A percentile compares a stretch with the other conserved stretches of the same genome.
These are phyloP conservation scores for Cocos nucifera DNA, from an alignment of 176 grass and related monocot species.

Conservation along the genomic window DNA sequence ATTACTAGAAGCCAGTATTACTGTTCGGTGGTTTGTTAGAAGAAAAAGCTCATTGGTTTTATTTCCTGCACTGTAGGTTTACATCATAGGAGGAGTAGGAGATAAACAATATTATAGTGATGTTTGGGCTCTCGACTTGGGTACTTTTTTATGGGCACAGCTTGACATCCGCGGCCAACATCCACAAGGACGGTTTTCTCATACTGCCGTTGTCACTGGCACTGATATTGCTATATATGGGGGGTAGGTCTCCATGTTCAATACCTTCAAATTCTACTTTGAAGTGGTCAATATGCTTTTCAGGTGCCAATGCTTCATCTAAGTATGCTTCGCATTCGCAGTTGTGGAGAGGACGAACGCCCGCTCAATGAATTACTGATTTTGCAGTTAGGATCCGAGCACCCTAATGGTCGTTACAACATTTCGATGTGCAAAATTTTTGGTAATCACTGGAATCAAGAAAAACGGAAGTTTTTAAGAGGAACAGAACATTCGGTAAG, in stretches of 20 bases:
- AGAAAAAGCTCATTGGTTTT: neutral
- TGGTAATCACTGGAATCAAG: slow-evolving; percentile 85
- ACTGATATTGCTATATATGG: slow-evolving; percentile 85
- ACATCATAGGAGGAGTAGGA: slow-evolving; percentile 88
- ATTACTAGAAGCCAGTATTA: neutral
- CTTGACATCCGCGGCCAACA: slow-evolving; percentile 83
- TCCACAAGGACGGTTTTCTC: slow-evolving; percentile 87
- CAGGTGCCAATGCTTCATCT: too few relatives aligned
- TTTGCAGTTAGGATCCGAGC: slow-evolving; percentile 81
- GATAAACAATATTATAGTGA: slow-evolving; percentile 97
- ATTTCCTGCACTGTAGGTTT: slow-evolving; percentile 32
- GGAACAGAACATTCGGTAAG: slow-evolving; percentile 33
- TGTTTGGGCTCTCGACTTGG: slow-evolving; percentile 83
- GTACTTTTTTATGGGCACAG: slow-evolving; percentile 50
- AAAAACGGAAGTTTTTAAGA: slow-evolving; percentile 63
- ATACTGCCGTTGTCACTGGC: slow-evolving; percentile 56
- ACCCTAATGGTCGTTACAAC: slow-evolving; percentile 96
- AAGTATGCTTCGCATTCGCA: slow-evolving; percentile 16
- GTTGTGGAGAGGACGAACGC: slow-evolving; percentile 84
- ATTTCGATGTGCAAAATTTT: slow-evolving; percentile 92
- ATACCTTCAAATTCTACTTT: neutral
- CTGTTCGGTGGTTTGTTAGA: neutral
- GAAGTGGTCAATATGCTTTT: too few relatives aligned
- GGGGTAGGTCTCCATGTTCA: slow-evolving; percentile 41
- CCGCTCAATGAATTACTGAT: slow-evolving; percentile 87